Percentiles rank a stretch among this genome's conserved stretches.
These are phyloP conservation scores for Rehmannia glutinosa DNA, from an alignment of 257 asterid genomes.

Conservation along the genomic window DNA sequence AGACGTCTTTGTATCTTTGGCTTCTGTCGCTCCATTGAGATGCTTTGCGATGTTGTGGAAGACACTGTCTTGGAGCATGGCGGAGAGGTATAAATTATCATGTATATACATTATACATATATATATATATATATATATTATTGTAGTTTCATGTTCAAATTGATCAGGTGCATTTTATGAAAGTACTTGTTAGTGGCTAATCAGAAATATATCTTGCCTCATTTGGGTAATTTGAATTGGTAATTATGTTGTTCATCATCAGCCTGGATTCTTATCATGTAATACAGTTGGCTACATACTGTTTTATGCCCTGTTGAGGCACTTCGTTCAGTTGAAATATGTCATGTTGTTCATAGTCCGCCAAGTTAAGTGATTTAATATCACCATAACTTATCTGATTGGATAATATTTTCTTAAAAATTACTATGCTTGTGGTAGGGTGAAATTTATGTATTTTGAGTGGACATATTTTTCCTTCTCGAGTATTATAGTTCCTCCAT, in stretches of 20 bases:
- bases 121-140: too few relatives aligned
- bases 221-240: background rate
- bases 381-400: too few relatives aligned
- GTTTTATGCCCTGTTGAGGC: background rate
- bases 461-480: background rate
- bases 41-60: constrained; percentile 98
- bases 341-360: too few relatives aligned
- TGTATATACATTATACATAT: too few relatives aligned
- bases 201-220: background rate
- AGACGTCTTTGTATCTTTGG: constrained; percentile 94
- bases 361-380: too few relatives aligned
- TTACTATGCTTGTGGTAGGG: background rate
- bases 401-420: background rate
- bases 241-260: background rate
- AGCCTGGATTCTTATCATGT: background rate
- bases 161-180: background rate
- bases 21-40: constrained; percentile 94
- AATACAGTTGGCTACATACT: background rate
- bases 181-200: background rate
- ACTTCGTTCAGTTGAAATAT: background rate
- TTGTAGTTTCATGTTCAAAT: too few relatives aligned
- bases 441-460: background rate
- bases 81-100: constrained; percentile 69
- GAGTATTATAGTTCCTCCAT: too few relatives aligned
- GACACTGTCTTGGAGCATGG: constrained; percentile 97